Conservation (phyloP, 2,329 filamentous ascomycete genomes). For the Cyphellophora attinorum region DNA sequence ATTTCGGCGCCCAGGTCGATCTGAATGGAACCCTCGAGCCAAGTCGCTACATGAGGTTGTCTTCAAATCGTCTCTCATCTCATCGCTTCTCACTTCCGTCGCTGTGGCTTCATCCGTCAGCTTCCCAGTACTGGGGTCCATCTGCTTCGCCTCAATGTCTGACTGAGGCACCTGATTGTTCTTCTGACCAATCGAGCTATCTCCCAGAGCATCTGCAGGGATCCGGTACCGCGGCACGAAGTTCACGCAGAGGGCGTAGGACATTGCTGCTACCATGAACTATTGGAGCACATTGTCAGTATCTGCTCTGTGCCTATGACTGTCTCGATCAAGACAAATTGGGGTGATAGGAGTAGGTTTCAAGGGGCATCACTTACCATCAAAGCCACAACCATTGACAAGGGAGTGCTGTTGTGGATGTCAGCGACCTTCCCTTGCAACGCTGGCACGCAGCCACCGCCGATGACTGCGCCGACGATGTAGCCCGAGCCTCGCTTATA, state of each 20-base stretch:
- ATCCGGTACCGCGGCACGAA: constrained; percentile 55
- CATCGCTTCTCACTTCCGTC: no score
- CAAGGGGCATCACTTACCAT: no score
- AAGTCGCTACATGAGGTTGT: no score
- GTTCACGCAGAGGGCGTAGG: constrained; percentile 54
- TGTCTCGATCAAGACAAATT: no score
- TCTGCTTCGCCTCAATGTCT: background rate
- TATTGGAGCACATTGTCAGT: no score
- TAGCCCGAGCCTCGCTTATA: constrained; percentile 66
- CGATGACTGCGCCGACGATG: constrained; percentile 59
- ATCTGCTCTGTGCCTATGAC: no score
- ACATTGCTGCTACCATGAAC: constrained; percentile 49
- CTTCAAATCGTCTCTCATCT: no score
- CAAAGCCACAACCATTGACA: constrained; percentile 58
- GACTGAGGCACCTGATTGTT: constrained; percentile 7
- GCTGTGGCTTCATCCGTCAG: no score
- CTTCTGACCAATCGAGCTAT: constrained; percentile 35
- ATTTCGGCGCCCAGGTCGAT: no score
- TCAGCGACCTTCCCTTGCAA: constrained; percentile 62
- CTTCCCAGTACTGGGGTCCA: background rate
- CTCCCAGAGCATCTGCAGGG: constrained; percentile 49
- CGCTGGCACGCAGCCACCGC: constrained; percentile 64
- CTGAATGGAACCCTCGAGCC: no score
- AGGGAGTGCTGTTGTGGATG: constrained; percentile 47
- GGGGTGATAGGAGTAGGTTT: no score